A percentile compares a stretch with the other conserved stretches of the same genome.
These are phyloP conservation scores for Helicostylum pulchrum DNA, from an alignment of 192 early-diverging fungal species.

Conservation along the genomic window DNA sequence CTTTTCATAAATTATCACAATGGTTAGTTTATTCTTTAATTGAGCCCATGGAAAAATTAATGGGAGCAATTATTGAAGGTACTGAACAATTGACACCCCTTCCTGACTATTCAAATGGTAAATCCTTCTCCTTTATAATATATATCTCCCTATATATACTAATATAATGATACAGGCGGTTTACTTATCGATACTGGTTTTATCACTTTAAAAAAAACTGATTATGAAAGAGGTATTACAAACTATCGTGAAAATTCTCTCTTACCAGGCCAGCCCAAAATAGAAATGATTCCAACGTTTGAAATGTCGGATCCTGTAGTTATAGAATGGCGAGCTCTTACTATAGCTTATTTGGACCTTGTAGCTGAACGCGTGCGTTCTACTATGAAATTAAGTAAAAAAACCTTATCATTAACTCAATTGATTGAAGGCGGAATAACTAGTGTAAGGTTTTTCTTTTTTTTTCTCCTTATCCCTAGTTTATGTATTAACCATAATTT, in stretches of 20 bases:
- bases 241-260: conserved; percentile 47
- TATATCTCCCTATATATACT: background rate
- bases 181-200: conserved; percentile 85
- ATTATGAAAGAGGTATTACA: conserved; percentile 54
- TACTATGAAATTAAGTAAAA: conserved; percentile 46
- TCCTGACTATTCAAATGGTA: conserved; percentile 78
- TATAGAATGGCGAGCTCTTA: conserved; percentile 94
- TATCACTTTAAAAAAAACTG: conserved; percentile 54
- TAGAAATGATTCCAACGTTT: conserved; percentile 64
- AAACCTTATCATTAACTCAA: conserved; percentile 70
- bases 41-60: conserved; percentile 64
- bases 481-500: conserved; percentile 5
- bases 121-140: background rate
- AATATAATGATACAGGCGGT: conserved; percentile 51
- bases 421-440: conserved; percentile 87
- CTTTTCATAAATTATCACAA: conserved; percentile 94
- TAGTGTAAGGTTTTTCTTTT: conserved; percentile 49
- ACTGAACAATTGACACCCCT: conserved; percentile 81
- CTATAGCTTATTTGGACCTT: conserved; percentile 73
- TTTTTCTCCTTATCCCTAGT: background rate
- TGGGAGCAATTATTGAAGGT: conserved; percentile 52
- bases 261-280: conserved; percentile 33
- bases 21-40: conserved; percentile 93
- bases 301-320: conserved; percentile 78
- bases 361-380: conserved; percentile 65